Evolutionary conservation across 257 asterid species (phyloP).

Genomic region (Mitragyna speciosa): DNA sequence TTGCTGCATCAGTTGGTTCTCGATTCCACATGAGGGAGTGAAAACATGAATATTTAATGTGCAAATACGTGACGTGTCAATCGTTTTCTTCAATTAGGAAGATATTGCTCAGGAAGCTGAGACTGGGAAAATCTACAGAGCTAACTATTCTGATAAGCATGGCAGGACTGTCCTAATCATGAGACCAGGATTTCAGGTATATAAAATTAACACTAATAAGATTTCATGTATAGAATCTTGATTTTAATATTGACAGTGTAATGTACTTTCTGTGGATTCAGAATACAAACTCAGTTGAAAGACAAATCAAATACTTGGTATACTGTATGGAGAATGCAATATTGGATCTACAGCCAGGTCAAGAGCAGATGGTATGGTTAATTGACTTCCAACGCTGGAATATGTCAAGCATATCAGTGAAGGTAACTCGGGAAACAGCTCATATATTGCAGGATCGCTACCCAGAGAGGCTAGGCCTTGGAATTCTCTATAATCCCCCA

Average conservation of each 20-base stretch:
- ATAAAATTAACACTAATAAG: neutral
- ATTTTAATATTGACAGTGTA: neutral
- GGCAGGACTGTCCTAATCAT: constrained; percentile 67
- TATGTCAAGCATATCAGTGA: constrained; percentile 50
- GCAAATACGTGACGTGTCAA: neutral
- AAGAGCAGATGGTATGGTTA: constrained; percentile 73
- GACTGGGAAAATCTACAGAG: constrained; percentile 57
- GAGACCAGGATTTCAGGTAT: constrained; percentile 61
- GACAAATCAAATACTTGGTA: constrained; percentile 56
- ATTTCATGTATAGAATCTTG: neutral
- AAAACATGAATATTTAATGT: neutral
- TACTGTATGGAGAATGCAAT: constrained; percentile 68
- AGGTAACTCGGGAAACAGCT: constrained; percentile 56
- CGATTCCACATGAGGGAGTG: neutral
- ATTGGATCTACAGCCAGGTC: constrained; percentile 38
- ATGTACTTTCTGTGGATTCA: constrained; percentile 16
- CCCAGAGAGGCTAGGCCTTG: constrained; percentile 72
- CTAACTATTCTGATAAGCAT: constrained; percentile 44
- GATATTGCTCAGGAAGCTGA: constrained; percentile 57
- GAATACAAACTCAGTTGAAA: constrained; percentile 48
- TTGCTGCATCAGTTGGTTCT: neutral
- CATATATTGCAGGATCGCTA: constrained; percentile 57
- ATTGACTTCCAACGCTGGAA: constrained; percentile 60
- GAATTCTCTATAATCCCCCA: constrained; percentile 64
- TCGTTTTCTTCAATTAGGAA: constrained; percentile 29